Evolutionary conservation across 441 rosid genomes (phyloP).

Genomic region (Brassica balearica): DNA sequence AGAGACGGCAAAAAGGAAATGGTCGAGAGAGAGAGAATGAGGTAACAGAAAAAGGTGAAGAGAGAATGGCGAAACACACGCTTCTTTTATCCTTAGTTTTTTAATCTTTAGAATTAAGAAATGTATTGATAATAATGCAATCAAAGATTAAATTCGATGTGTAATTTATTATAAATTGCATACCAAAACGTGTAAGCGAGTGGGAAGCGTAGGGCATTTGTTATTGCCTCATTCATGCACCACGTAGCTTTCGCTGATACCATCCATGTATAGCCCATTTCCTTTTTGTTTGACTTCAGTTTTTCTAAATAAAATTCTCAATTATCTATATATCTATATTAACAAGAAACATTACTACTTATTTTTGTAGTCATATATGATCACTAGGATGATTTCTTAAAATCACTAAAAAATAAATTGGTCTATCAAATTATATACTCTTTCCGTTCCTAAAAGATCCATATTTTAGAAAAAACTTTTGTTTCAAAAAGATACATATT

Average conservation of each 20-base stretch:
- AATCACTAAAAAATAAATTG: too few species aligned
- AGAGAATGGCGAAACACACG: conserved; percentile 26
- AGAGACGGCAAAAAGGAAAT: background rate
- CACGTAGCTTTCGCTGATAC: conserved; percentile 20
- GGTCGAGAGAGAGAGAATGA: background rate
- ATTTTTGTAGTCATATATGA: too few species aligned
- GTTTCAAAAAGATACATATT: too few species aligned
- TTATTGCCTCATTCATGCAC: background rate
- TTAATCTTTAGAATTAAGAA: background rate
- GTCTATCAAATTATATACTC: too few species aligned
- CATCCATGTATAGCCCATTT: background rate
- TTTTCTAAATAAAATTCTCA: background rate
- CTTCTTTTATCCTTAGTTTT: conserved; percentile 21
- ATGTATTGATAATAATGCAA: too few species aligned
- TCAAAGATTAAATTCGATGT: conserved; percentile 1
- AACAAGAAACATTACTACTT: too few species aligned
- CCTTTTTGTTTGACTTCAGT: background rate
- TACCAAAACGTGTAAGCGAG: background rate
- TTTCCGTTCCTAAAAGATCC: too few species aligned
- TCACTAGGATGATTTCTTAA: too few species aligned
- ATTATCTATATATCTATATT: too few species aligned
- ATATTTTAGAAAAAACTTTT: too few species aligned
- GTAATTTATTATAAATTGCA: background rate
- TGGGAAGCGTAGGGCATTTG: background rate
- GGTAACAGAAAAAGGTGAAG: conserved; percentile 6